A percentile compares a stretch with the other conserved stretches of the same genome.
Conservation (phyloP, 2,329 filamentous ascomycete genomes). For the Sporothrix inflata region DNA sequence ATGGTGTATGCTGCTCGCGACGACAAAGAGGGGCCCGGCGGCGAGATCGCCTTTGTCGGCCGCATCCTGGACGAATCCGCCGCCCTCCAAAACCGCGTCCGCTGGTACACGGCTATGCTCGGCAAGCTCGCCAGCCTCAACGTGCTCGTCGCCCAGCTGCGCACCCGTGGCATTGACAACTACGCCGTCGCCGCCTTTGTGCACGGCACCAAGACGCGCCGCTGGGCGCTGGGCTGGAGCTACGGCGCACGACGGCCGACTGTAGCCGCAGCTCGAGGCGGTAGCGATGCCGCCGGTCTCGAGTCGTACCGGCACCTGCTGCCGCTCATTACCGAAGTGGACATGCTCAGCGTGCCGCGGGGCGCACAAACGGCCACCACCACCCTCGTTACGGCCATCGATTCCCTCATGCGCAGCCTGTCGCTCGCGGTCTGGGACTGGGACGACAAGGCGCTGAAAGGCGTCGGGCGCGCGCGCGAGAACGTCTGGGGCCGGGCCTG, state of each 20-base stretch:
- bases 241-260: slow-evolving; percentile 69
- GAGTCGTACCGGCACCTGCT: slow-evolving; percentile 47
- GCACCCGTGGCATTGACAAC: slow-evolving; percentile 64
- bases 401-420: slow-evolving; percentile 56
- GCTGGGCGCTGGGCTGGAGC: slow-evolving; percentile 91
- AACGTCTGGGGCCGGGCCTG: slow-evolving; percentile 82
- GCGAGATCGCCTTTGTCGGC: slow-evolving; percentile 89
- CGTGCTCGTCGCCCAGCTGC: slow-evolving; percentile 61
- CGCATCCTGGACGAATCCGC: slow-evolving; percentile 56
- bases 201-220: slow-evolving; percentile 74
- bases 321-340: slow-evolving; percentile 48
- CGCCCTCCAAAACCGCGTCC: slow-evolving; percentile 56
- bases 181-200: slow-evolving; percentile 81
- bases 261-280: slow-evolving; percentile 46
- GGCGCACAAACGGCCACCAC: slow-evolving; percentile 12
- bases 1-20: slow-evolving; percentile 67
- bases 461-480: slow-evolving; percentile 64
- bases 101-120: slow-evolving; percentile 92
- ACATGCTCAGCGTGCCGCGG: slow-evolving; percentile 50
- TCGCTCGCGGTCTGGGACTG: slow-evolving; percentile 67
- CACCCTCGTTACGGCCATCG: slow-evolving; percentile 41
- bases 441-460: slow-evolving; percentile 56
- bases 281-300: slow-evolving; percentile 34
- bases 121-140: slow-evolving; percentile 76
- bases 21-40: slow-evolving; percentile 56